Evolutionary conservation across 352 stramenopile species (phyloP), one percentile per base, ranked within the genome.

Genomic region (Phytophthora palmivora): DNA sequence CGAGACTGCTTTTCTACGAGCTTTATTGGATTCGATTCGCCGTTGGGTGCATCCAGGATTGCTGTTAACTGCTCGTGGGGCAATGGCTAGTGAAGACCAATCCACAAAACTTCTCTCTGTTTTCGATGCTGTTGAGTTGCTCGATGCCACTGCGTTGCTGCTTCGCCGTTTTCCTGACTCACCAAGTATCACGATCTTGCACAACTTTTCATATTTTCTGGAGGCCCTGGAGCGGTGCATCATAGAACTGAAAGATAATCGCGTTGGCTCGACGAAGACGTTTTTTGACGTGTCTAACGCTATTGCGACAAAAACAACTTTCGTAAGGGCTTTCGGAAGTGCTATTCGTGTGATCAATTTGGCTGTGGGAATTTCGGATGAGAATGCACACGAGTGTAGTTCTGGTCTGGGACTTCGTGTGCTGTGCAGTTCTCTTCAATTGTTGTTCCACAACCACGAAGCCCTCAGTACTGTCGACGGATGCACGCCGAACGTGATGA

Each of bases 191-290:
- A 84, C 68, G 6, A 80, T 61, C n/a, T 61, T 93, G 45, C 60
- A 63, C n/a, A 90, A 89, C 47, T 80, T 95, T 47, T 75, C 63
- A 4, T 86, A 78, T 46, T 75, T 94, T 28, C 43, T 95, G 55
- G 82, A 94, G 21, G 84, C 87, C 3, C 36, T 95, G 22, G 84
- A 95, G 14, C 87, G 88, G 36, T 94, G 87, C 70, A 89, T 91
- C n/a, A 65, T 66, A n/a, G 81, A 94, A 43, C 56, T 94, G 4
- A 79, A 81, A 16, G 81, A 90, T 33, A 82, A 71, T 14, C 77
- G 76, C 34, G 51, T 79, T 21, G 66, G 64, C 28, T 67, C 56
- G 4, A 64, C 70, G 19, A 74, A 67, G 34, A 79, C 62, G 5
- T 58, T 82, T 26, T 63, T 87, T 26, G 77, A 88, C 14, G 76